phyloP scores from a whole-genome alignment of 176 grass and related monocot genomes.

The Aegilops longissima region DNA sequence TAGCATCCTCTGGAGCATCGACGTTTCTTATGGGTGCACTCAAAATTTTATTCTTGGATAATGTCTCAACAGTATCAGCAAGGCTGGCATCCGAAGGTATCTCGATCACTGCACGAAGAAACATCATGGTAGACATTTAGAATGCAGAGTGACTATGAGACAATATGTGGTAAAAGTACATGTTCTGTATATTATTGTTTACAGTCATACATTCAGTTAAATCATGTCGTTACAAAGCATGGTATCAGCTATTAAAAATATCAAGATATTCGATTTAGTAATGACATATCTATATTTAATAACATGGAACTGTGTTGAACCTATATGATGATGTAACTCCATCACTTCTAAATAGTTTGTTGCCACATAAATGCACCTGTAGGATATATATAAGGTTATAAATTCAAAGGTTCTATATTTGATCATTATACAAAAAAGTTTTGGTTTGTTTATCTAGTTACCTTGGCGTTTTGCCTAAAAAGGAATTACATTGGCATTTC shows the following conservation, averaged over 20 bases:
- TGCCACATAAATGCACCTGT: background rate
- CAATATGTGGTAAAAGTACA: background rate
- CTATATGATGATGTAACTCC: background rate
- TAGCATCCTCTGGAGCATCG: slow-evolving; percentile 84
- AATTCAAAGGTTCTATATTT: background rate
- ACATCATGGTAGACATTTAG: background rate
- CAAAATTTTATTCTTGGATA: slow-evolving; percentile 97
- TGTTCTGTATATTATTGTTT: background rate
- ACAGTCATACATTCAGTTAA: background rate
- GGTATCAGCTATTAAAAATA: background rate
- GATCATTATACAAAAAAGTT: no score
- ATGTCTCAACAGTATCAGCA: slow-evolving; percentile 70
- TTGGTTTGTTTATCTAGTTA: no score
- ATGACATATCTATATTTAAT: background rate
- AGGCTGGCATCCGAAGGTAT: slow-evolving; percentile 81
- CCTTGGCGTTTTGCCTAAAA: no score
- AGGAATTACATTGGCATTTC: no score
- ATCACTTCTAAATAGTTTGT: background rate
- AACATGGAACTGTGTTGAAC: background rate
- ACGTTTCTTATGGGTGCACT: slow-evolving; percentile 86
- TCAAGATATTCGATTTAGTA: background rate
- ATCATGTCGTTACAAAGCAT: background rate
- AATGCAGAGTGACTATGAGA: background rate
- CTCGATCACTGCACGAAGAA: slow-evolving; percentile 71
- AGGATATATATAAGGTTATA: background rate